phyloP scores from a whole-genome alignment of 768 basidiomycete genomes.

The Lanmaoa pseudosensibilis region DNA sequence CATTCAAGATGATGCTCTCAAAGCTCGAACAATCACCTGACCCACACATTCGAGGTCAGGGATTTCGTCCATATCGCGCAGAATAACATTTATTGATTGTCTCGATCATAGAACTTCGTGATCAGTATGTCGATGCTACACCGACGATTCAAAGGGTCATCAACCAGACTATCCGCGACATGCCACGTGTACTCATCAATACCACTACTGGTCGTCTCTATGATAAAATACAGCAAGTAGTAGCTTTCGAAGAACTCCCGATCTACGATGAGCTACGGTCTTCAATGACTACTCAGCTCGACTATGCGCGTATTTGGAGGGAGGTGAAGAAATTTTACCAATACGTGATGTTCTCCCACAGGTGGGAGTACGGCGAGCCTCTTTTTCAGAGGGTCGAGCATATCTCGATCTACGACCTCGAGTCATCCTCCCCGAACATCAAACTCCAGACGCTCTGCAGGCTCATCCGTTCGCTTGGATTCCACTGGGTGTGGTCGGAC shows the following conservation, averaged over 20 bases:
- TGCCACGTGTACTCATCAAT: no score
- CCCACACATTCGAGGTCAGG: background rate
- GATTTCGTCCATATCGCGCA: no score
- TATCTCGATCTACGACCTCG: background rate
- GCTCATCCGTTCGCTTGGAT: background rate
- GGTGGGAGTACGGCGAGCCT: background rate
- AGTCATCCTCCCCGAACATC: background rate
- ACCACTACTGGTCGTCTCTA: no score
- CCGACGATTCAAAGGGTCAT: no score
- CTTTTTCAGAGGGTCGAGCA: background rate
- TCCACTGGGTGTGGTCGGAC: conserved; percentile 1
- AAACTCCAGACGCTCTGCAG: background rate
- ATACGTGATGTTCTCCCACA: conserved; percentile 2
- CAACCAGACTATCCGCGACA: no score
- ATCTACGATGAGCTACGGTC: background rate
- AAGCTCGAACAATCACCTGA: background rate
- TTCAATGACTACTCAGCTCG: background rate
- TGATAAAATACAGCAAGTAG: background rate
- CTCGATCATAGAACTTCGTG: no score
- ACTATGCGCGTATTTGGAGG: background rate
- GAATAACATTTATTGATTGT: no score
- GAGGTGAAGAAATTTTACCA: background rate
- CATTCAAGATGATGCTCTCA: background rate
- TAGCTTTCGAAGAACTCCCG: background rate
- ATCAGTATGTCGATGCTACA: no score